Conservation (phyloP, 2,329 filamentous ascomycete species). For the Penicillium sp. region DNA sequence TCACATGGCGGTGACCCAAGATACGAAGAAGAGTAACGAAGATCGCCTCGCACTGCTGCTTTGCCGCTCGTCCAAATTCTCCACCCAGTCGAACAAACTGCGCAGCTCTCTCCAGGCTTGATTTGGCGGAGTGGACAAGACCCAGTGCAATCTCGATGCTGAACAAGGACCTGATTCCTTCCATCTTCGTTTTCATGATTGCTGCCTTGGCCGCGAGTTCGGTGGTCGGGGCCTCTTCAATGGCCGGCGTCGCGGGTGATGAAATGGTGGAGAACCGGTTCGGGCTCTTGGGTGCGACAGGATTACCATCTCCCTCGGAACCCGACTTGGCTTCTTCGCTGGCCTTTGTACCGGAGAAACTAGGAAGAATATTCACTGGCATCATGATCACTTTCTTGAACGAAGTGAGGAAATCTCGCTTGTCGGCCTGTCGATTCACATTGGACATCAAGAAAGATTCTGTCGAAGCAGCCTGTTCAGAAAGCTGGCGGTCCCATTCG, state of each 20-base stretch:
- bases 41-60: conserved; percentile 83
- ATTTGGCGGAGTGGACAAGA: conserved; percentile 83
- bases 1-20: conserved; percentile 81
- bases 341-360: conserved; percentile 63
- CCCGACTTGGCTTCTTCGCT: conserved; percentile 31
- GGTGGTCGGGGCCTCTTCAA: conserved; percentile 73
- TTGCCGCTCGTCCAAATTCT: conserved; percentile 76
- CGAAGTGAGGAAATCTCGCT: conserved; percentile 91
- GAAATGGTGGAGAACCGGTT: conserved; percentile 41
- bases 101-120: conserved; percentile 79
- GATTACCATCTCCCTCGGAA: conserved; percentile 20
- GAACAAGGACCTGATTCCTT: conserved; percentile 92
- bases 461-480: conserved; percentile 82
- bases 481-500: conserved; percentile 87
- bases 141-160: conserved; percentile 93
- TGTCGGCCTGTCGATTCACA: conserved; percentile 89
- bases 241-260: conserved; percentile 33
- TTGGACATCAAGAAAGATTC: conserved; percentile 97
- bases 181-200: conserved; percentile 89
- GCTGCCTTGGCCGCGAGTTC: conserved; percentile 97
- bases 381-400: conserved; percentile 99
- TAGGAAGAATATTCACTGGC: conserved; percentile 86
- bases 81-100: conserved; percentile 79
- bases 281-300: conserved; percentile 26
- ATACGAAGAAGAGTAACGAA: conserved; percentile 83